phyloP scores from a whole-genome alignment of 352 stramenopile genomes.

The Globisporangium rhizosaccharum region DNA sequence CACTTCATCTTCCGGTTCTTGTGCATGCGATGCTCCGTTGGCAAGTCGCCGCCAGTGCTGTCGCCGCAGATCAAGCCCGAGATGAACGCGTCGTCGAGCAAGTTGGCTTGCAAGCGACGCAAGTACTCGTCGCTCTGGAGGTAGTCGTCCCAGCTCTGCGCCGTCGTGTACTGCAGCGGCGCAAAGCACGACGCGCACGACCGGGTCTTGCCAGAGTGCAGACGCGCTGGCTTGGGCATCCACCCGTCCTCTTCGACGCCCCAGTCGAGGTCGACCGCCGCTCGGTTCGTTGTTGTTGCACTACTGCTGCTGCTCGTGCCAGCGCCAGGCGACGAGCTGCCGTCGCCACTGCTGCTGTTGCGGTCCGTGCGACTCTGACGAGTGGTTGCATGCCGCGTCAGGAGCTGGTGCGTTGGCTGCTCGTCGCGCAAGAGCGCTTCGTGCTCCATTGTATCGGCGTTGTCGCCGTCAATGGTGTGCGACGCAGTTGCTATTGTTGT shows the following conservation, averaged over 20 bases:
- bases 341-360: slow-evolving; percentile 10
- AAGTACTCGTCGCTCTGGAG: slow-evolving; percentile 78
- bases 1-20: slow-evolving; percentile 82
- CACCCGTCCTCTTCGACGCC: slow-evolving; percentile 59
- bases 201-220: slow-evolving; percentile 76
- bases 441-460: slow-evolving; percentile 1
- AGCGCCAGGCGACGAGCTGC: not conserved
- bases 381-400: not conserved
- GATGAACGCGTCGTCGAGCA: slow-evolving; percentile 76
- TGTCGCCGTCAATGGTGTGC: slow-evolving; percentile 5
- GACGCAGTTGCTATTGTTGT: slow-evolving; percentile 3
- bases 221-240: slow-evolving; percentile 77
- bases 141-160: slow-evolving; percentile 78
- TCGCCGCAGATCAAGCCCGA: slow-evolving; percentile 76
- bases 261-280: slow-evolving; percentile 11
- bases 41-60: slow-evolving; percentile 59
- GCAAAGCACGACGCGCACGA: slow-evolving; percentile 77
- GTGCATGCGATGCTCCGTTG: slow-evolving; percentile 83
- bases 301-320: not conserved
- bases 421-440: slow-evolving; percentile 7
- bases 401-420: not conserved
- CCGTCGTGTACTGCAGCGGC: slow-evolving; percentile 61
- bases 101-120: slow-evolving; percentile 57
- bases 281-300: not conserved
- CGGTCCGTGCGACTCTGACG: slow-evolving; percentile 10